Conservation (phyloP, 2,329 filamentous ascomycete genomes). For the Pestalotiopsis sp. region DNA sequence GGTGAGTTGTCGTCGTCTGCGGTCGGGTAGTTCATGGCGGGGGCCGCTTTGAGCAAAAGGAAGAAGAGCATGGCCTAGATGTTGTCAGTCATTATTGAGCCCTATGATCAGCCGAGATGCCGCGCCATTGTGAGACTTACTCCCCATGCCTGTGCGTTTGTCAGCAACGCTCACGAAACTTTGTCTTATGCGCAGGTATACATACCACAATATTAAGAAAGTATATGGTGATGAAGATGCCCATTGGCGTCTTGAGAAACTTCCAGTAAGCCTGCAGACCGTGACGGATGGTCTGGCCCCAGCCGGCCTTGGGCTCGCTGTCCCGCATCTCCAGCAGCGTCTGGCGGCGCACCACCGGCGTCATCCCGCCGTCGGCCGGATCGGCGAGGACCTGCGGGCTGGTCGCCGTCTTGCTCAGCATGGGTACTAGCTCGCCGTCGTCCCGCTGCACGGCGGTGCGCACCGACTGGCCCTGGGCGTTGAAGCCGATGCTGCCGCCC, state of each 20-base stretch:
- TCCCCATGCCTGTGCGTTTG: neutral
- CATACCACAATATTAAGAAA: conserved; percentile 31
- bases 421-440: conserved; percentile 23
- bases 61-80: conserved; percentile 31
- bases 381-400: neutral
- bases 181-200: conserved; percentile 1
- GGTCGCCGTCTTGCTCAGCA: neutral
- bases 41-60: conserved; percentile 25
- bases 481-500: conserved; percentile 28
- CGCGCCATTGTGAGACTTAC: neutral
- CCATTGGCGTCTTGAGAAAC: conserved; percentile 28
- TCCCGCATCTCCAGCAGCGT: conserved; percentile 16
- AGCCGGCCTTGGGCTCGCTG: conserved; percentile 24
- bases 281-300: conserved; percentile 24
- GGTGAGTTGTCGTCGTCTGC: conserved; percentile 41
- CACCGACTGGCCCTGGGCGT: conserved; percentile 29
- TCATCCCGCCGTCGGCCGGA: neutral
- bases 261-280: conserved; percentile 30
- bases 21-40: conserved; percentile 24
- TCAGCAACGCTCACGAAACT: neutral
- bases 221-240: conserved; percentile 31
- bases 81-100: neutral
- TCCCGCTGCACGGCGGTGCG: conserved; percentile 24
- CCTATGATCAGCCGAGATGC: too few relatives aligned
- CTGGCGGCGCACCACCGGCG: conserved; percentile 17